These are phyloP conservation scores for Populus hybrid DNA, from an alignment of 441 rosid genomes.

Conservation along the genomic window DNA sequence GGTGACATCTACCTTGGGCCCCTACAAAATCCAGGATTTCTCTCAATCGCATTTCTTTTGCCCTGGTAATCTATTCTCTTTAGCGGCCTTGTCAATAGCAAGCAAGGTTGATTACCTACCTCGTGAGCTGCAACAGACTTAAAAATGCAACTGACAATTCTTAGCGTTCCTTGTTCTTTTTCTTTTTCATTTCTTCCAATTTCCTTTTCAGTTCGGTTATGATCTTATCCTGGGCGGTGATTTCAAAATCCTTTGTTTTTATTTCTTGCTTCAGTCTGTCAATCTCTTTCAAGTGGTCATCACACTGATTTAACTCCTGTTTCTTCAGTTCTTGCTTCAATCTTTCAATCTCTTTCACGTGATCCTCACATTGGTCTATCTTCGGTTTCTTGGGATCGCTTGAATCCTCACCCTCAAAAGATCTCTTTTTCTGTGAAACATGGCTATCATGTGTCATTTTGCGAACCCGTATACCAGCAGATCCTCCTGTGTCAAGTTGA, in stretches of 20 bases:
- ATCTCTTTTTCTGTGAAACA: slow-evolving; percentile 34
- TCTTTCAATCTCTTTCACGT: slow-evolving; percentile 49
- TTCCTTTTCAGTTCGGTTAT: slow-evolving; percentile 36
- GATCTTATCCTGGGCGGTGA: slow-evolving; percentile 46
- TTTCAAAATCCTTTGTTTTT: slow-evolving; percentile 40
- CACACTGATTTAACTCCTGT: slow-evolving; percentile 33
- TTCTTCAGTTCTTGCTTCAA: slow-evolving; percentile 44
- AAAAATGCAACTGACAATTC: neutral
- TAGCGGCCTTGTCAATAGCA: neutral
- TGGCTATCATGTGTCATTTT: slow-evolving; percentile 40
- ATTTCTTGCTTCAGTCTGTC: slow-evolving; percentile 49
- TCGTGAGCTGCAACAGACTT: neutral
- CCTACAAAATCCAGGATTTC: neutral
- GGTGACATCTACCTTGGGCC: neutral
- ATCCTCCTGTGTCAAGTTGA: slow-evolving; percentile 32
- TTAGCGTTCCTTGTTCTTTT: neutral
- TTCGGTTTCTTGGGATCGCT: slow-evolving; percentile 40
- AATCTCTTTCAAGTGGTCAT: slow-evolving; percentile 43
- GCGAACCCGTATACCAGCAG: slow-evolving; percentile 47
- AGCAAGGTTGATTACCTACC: neutral
- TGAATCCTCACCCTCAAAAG: slow-evolving; percentile 26
- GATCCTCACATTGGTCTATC: slow-evolving; percentile 23
- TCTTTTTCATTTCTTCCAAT: slow-evolving; percentile 22
- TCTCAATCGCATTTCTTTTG: neutral
- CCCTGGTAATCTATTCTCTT: neutral